Conservation (phyloP, 2,329 filamentous ascomycete species). For the Pestalotiopsis sp. region DNA sequence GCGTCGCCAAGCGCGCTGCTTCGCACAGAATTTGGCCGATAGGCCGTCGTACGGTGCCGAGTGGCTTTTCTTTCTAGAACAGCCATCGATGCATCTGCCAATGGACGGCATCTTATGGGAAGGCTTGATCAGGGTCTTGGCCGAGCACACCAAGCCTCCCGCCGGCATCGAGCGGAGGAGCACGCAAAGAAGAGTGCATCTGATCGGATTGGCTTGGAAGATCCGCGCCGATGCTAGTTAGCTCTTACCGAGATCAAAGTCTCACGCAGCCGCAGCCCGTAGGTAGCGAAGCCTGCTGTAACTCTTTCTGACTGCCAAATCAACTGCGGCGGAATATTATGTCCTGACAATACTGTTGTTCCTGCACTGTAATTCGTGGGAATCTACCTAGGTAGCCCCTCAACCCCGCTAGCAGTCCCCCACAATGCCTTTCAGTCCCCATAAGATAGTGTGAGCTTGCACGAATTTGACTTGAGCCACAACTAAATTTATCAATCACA, state of each 20-base stretch:
- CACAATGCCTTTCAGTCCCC: neutral
- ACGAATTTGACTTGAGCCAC: neutral
- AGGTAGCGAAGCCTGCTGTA: too few relatives aligned
- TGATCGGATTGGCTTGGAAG: too few relatives aligned
- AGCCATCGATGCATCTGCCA: neutral
- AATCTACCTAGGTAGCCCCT: neutral
- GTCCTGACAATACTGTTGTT: neutral
- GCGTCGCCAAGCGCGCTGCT: neutral
- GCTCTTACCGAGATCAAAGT: too few relatives aligned
- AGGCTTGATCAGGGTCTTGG: neutral
- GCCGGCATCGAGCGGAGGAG: neutral
- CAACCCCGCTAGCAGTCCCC: neutral
- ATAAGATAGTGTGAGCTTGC: neutral
- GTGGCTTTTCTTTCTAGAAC: conserved; percentile 4
- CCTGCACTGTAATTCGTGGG: neutral
- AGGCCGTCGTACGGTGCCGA: neutral
- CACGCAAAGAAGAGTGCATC: too few relatives aligned
- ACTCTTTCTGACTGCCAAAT: too few relatives aligned
- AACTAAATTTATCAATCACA: neutral
- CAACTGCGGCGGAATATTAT: neutral
- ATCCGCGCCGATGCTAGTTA: too few relatives aligned
- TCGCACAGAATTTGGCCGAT: conserved; percentile 5
- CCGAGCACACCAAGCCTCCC: neutral
- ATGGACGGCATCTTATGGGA: neutral
- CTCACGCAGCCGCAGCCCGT: too few relatives aligned